Evolutionary conservation across 2,329 filamentous ascomycete species (phyloP), one percentile per base, ranked within the genome.

Genomic region (Aspergillus caelatus): DNA sequence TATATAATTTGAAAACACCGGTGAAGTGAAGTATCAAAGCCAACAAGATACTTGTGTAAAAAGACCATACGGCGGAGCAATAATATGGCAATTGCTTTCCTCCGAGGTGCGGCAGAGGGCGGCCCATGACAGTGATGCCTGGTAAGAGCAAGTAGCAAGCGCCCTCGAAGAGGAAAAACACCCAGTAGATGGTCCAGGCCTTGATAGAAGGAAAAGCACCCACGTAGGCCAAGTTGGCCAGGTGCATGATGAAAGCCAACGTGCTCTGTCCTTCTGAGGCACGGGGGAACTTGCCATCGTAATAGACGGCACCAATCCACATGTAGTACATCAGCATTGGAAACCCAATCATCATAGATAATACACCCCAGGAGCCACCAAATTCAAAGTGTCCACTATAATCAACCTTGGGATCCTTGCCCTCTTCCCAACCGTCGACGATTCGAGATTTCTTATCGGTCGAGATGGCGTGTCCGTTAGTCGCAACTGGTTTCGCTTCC

Each of bases 291-390:
- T 91, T 89, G 70, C 94, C 94, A 75, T 93, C 83, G 81, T 97
- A 99, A 81, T 94, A 97, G 57, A 90, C 94, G 39, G 94, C 91
- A 57, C 95, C 95, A 78, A 96, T 89, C 94, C 94, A 98, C 94
- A 99, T 97, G 82, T 97, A 98, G 86, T 92, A 97, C 94, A 98
- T 98, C 71, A 99, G 86, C 43, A 89, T 66, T n/a, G 95, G 95
- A 80, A 98, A 99, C 53, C 91, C 88, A 66, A 93, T 85, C 93
- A 98, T 98, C 87, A 97, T 93, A 69, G 86, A 83, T 19, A 86
- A 80, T 48, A 94, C 90, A 61, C 95, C 94, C n/a, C 85, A 76
- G 3, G 92, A 89, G 63, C 95, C 95, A 67, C 94, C 94, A 75
- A 98, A 99, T 76, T 99, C 96, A 68, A 85, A 85, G 66, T 86